Conservation (phyloP, 768 basidiomycete genomes). For the Agaricus sinodeliciosus region DNA sequence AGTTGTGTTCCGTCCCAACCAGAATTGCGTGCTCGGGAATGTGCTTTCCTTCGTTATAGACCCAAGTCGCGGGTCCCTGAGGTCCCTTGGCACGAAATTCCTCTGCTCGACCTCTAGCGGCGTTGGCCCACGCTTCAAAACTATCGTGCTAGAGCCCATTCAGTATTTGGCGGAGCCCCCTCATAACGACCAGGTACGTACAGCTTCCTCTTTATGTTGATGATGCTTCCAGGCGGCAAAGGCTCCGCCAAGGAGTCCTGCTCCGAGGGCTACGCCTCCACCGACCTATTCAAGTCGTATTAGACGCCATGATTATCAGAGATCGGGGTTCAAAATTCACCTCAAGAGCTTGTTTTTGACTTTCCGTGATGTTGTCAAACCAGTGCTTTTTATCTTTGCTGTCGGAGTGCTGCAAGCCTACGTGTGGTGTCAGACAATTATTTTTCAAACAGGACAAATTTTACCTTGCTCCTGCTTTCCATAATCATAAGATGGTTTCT, state of each 20-base stretch:
- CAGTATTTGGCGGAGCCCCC: background rate
- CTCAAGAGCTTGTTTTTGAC: background rate
- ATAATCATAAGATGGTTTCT: constrained; percentile 3
- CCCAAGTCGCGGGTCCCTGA: constrained; percentile 50
- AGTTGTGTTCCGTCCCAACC: constrained; percentile 47
- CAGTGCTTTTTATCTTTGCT: constrained; percentile 44
- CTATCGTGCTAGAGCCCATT: constrained; percentile 37
- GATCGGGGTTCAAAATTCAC: background rate
- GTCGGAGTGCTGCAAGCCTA: constrained; percentile 20
- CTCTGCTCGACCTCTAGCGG: constrained; percentile 48
- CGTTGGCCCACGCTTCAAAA: constrained; percentile 42
- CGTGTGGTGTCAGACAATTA: background rate
- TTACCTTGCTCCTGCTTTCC: constrained; percentile 11
- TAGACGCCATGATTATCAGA: background rate
- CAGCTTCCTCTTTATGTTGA: constrained; percentile 52
- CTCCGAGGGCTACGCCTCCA: constrained; percentile 53
- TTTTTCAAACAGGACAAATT: background rate
- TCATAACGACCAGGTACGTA: constrained; percentile 14
- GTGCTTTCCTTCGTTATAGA: constrained; percentile 48
- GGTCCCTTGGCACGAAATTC: constrained; percentile 39
- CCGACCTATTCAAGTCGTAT: constrained; percentile 42
- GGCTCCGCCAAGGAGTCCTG: constrained; percentile 46
- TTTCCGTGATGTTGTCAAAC: constrained; percentile 31
- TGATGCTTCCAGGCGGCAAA: constrained; percentile 47
- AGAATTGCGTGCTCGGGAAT: constrained; percentile 55